phyloP scores from a whole-genome alignment of 345 rosid species.

The Populus tremula region DNA sequence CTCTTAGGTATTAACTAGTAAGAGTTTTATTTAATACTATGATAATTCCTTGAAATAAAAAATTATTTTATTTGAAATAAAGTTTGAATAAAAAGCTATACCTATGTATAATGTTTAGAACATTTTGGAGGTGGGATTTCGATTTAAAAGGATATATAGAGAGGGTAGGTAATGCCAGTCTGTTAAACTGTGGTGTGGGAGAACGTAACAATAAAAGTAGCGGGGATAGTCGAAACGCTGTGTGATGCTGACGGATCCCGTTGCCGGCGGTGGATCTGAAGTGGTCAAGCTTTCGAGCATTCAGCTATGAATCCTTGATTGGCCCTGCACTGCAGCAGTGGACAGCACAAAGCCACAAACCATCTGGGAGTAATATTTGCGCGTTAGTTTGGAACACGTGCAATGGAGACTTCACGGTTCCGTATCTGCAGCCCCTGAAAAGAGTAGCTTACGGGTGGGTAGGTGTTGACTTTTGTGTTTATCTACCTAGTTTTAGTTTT shows the following conservation, averaged over 20 bases:
- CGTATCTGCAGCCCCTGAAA: slow-evolving; percentile 43
- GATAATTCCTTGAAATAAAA: too few species aligned
- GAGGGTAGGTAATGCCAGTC: too few species aligned
- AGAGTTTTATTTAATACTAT: too few species aligned
- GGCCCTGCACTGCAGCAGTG: slow-evolving; percentile 31
- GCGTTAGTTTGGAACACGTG: slow-evolving; percentile 48
- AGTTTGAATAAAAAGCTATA: too few species aligned
- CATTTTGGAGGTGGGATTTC: too few species aligned
- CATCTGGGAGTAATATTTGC: slow-evolving; percentile 40
- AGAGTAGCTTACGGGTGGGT: slow-evolving; percentile 14
- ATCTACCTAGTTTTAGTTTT: not conserved
- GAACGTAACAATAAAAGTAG: not conserved
- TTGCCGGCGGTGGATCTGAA: slow-evolving; percentile 66
- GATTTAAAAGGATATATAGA: too few species aligned
- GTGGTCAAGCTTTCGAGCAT: slow-evolving; percentile 72
- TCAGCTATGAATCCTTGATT: slow-evolving; percentile 39
- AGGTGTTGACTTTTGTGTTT: not conserved
- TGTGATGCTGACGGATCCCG: slow-evolving; percentile 53
- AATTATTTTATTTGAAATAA: too few species aligned
- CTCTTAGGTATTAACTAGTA: too few species aligned
- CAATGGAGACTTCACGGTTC: slow-evolving; percentile 42
- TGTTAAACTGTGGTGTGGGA: too few species aligned
- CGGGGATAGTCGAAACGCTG: slow-evolving; percentile 47
- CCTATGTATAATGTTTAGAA: too few species aligned
- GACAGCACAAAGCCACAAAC: slow-evolving; percentile 45